Evolutionary conservation across 352 stramenopile species (phyloP).

Genomic region (Thalassiosira mediterranea): DNA sequence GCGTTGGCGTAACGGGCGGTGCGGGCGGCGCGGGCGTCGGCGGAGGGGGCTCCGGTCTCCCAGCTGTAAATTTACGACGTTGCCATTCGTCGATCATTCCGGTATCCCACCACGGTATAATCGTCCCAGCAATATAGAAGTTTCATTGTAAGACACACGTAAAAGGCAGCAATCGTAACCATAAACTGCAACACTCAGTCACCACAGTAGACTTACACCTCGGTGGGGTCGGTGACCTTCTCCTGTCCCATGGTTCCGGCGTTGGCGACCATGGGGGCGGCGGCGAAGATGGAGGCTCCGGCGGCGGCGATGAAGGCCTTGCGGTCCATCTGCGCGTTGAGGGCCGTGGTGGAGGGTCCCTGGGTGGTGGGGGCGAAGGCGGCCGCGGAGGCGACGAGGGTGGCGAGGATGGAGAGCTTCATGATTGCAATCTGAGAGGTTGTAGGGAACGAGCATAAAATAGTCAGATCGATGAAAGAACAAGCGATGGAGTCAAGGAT

Average conservation of each 20-base stretch:
- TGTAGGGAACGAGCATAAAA: too few species aligned
- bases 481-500: too few species aligned
- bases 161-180: slow-evolving; percentile 5
- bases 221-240: slow-evolving; percentile 64
- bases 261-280: slow-evolving; percentile 55
- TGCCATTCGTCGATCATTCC: too few species aligned
- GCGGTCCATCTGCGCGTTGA: slow-evolving; percentile 68
- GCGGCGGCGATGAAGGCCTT: slow-evolving; percentile 66
- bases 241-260: slow-evolving; percentile 78
- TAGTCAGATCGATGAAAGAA: too few species aligned
- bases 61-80: too few species aligned
- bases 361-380: slow-evolving; percentile 61
- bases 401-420: slow-evolving; percentile 59
- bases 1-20: slow-evolving; percentile 67
- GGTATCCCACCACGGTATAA: too few species aligned
- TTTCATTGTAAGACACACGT: background rate
- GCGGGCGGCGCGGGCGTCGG: slow-evolving; percentile 45
- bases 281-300: slow-evolving; percentile 55
- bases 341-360: slow-evolving; percentile 22
- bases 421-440: too few species aligned
- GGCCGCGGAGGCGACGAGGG: slow-evolving; percentile 49
- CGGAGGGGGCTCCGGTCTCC: slow-evolving; percentile 69
- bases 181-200: background rate
- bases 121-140: background rate
- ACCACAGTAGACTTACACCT: slow-evolving; percentile 55